Conservation (phyloP, 225 moss, liverwort and hornwort genomes). For the Sphagnum tenellum region DNA sequence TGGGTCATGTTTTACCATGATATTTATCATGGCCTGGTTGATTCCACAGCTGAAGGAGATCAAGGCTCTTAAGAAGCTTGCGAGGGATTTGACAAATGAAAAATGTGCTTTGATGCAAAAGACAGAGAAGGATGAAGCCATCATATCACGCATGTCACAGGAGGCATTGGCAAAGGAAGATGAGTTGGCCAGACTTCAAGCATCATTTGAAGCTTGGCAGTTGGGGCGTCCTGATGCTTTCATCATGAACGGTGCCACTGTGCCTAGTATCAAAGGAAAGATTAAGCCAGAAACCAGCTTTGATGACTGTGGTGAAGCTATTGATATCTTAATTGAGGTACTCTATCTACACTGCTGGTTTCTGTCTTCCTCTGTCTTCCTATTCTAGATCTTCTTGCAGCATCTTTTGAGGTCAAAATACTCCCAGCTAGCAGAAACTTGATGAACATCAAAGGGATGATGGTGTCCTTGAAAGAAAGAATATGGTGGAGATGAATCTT, state of each 20-base stretch:
- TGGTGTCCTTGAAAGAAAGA: too few species aligned
- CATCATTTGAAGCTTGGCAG: conserved; percentile 41
- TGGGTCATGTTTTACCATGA: too few species aligned
- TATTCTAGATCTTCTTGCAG: too few species aligned
- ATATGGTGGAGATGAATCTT: too few species aligned
- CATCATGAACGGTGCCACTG: conserved; percentile 40
- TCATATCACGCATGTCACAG: conserved; percentile 53
- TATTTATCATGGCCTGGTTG: too few species aligned
- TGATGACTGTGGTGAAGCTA: conserved; percentile 12
- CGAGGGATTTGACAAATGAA: conserved; percentile 54
- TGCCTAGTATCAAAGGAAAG: conserved; percentile 23
- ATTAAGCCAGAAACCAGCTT: conserved; percentile 14
- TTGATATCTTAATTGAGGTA: background rate
- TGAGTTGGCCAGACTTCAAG: conserved; percentile 45
- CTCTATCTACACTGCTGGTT: too few species aligned
- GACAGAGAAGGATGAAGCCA: conserved; percentile 35
- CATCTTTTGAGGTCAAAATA: too few species aligned
- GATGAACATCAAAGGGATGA: too few species aligned
- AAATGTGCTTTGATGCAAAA: conserved; percentile 53
- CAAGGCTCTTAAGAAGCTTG: conserved; percentile 58
- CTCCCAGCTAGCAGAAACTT: too few species aligned
- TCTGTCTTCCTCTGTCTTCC: too few species aligned
- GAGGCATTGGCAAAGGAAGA: conserved; percentile 70
- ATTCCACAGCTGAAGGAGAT: conserved; percentile 65
- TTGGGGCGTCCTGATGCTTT: conserved; percentile 52